Evolutionary conservation across 257 asterid species (phyloP).

Genomic region (Penstemon barbatus): DNA sequence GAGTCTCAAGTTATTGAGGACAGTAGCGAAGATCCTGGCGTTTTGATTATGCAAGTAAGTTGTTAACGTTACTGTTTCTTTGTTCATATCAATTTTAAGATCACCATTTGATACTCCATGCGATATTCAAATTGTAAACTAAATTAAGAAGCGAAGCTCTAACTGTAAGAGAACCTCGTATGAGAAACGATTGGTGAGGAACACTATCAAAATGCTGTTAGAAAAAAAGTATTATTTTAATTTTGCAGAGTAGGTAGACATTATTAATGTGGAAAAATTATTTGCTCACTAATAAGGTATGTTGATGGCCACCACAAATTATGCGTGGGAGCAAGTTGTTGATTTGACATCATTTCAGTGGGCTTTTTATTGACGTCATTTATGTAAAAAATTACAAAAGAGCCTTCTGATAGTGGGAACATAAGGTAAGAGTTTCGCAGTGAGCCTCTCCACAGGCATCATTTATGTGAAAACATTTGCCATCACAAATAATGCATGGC

Average conservation of each 20-base stretch:
- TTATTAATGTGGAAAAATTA: neutral
- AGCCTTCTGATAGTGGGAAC: no score
- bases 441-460: no score
- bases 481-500: no score
- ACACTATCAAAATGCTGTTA: neutral
- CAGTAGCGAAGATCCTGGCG: conserved; percentile 79
- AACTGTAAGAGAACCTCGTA: neutral
- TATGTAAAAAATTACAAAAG: no score
- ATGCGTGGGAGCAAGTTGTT: no score
- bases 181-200: neutral
- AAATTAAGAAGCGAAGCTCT: neutral
- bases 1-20: conserved; percentile 81
- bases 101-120: conserved; percentile 1
- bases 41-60: conserved; percentile 87
- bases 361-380: no score
- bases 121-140: conserved; percentile 9
- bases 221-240: neutral
- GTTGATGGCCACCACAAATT: no score
- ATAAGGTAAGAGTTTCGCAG: no score
- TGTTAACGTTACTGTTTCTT: conserved; percentile 14
- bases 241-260: neutral
- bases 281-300: neutral
- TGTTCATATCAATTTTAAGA: neutral
- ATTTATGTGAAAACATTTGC: neutral
- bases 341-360: no score